These are phyloP conservation scores for Suillus placidus DNA, from an alignment of 768 basidiomycete genomes.

Conservation along the genomic window DNA sequence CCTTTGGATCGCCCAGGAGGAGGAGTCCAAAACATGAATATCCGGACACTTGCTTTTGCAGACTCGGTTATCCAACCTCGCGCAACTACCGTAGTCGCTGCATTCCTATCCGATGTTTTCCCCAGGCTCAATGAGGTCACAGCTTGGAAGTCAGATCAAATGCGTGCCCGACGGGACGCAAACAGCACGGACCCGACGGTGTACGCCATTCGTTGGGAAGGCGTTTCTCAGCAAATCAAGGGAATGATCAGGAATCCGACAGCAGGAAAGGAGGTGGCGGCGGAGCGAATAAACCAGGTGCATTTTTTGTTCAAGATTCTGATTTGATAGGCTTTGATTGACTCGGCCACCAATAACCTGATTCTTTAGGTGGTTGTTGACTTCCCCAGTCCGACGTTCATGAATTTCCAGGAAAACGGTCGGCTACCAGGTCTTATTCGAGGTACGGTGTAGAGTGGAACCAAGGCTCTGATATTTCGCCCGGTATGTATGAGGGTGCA, in stretches of 20 bases:
- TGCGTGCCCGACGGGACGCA: background rate
- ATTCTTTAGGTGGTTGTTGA: background rate
- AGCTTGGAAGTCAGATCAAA: constrained; percentile 5
- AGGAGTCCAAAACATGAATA: background rate
- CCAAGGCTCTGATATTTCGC: background rate
- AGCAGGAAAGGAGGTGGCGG: background rate
- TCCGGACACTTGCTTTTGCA: background rate
- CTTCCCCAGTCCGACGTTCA: background rate
- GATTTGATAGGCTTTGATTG: background rate
- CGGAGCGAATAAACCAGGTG: background rate
- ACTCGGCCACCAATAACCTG: background rate
- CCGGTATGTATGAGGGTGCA: background rate
- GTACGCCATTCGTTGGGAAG: background rate
- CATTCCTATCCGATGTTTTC: constrained; percentile 4
- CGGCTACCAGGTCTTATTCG: background rate
- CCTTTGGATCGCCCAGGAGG: background rate
- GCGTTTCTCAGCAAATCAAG: background rate
- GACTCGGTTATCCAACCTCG: background rate
- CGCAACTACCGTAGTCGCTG: background rate
- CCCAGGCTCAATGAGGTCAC: background rate
- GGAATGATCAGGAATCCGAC: constrained; percentile 2
- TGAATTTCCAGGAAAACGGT: background rate
- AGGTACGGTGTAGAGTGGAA: background rate
- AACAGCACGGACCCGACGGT: background rate
- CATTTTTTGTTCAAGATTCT: background rate